phyloP scores from a whole-genome alignment of 345 rosid genomes.

The Moricandia arvensis region DNA sequence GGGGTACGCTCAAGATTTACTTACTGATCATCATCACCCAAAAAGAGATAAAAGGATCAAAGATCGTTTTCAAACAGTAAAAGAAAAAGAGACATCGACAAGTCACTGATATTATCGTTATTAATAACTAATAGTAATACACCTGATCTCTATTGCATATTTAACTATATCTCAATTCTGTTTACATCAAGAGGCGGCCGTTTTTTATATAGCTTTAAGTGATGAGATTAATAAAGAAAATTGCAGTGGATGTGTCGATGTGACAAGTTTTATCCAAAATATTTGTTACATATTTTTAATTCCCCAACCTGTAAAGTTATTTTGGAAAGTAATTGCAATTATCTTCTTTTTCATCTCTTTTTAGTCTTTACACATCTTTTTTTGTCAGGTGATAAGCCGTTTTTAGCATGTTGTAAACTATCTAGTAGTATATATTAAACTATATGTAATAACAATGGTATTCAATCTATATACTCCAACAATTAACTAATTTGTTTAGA shows the following conservation, averaged over 20 bases:
- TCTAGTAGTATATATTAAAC: not conserved
- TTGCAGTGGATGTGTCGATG: constrained; percentile 15
- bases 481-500: not conserved
- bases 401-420: constrained; percentile 3
- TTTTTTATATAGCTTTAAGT: constrained; percentile 8
- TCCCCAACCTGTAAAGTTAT: constrained; percentile 22
- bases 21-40: constrained; percentile 38
- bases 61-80: constrained; percentile 26
- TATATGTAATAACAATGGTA: not conserved
- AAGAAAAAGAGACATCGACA: constrained; percentile 27
- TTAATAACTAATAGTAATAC: constrained; percentile 9
- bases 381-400: constrained; percentile 14
- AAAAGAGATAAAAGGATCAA: constrained; percentile 2
- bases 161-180: constrained; percentile 14
- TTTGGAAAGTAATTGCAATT: constrained; percentile 15
- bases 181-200: constrained; percentile 23
- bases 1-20: constrained; percentile 39
- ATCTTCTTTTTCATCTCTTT: constrained; percentile 25
- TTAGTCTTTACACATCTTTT: constrained; percentile 18
- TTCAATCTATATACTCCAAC: not conserved
- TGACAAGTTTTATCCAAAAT: constrained; percentile 28
- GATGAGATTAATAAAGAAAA: constrained; percentile 4
- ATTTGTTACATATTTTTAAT: constrained; percentile 14
- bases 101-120: constrained; percentile 32
- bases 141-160: constrained; percentile 28